Conservation (phyloP, 2,329 filamentous ascomycete species). For the Hymenoscyphus repandus region DNA sequence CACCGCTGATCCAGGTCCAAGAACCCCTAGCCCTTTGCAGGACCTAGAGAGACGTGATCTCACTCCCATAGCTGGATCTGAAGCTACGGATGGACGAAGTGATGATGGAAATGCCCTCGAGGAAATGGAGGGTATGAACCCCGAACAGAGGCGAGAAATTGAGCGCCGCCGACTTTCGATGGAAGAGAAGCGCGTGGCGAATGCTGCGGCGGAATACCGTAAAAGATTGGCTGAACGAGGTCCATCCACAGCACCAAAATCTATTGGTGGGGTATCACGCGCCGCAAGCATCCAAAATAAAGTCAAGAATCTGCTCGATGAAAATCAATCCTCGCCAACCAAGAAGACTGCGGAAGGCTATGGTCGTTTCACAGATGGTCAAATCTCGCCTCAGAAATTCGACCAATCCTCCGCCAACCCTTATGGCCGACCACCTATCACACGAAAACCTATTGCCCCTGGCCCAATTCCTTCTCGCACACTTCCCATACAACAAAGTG, state of each 20-base stretch:
- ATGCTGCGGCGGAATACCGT: slow-evolving; percentile 83
- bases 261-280: slow-evolving; percentile 53
- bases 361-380: slow-evolving; percentile 69
- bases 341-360: slow-evolving; percentile 82
- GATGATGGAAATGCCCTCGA: slow-evolving; percentile 62
- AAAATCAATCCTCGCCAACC: slow-evolving; percentile 59
- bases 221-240: slow-evolving; percentile 63
- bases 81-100: slow-evolving; percentile 62
- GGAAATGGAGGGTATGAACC: slow-evolving; percentile 67
- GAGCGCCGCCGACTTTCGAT: slow-evolving; percentile 76
- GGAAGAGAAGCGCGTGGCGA: slow-evolving; percentile 85
- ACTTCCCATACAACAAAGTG: slow-evolving; percentile 19
- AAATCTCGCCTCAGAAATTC: slow-evolving; percentile 14
- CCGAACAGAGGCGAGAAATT: slow-evolving; percentile 84
- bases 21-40: slow-evolving; percentile 40
- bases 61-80: slow-evolving; percentile 71
- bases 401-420: slow-evolving; percentile 20
- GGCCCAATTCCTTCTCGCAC: slow-evolving; percentile 18
- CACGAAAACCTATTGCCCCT: slow-evolving; percentile 44
- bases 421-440: slow-evolving; percentile 22
- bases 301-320: slow-evolving; percentile 78
- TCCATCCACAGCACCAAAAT: slow-evolving; percentile 45
- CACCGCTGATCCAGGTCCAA: slow-evolving; percentile 33
- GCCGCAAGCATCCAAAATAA: slow-evolving; percentile 88
- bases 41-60: slow-evolving; percentile 37